A percentile compares a stretch with the other conserved stretches of the same genome.
These are phyloP conservation scores for Fusarium coffeatum DNA, from an alignment of 2,329 filamentous ascomycete species.

Conservation along the genomic window DNA sequence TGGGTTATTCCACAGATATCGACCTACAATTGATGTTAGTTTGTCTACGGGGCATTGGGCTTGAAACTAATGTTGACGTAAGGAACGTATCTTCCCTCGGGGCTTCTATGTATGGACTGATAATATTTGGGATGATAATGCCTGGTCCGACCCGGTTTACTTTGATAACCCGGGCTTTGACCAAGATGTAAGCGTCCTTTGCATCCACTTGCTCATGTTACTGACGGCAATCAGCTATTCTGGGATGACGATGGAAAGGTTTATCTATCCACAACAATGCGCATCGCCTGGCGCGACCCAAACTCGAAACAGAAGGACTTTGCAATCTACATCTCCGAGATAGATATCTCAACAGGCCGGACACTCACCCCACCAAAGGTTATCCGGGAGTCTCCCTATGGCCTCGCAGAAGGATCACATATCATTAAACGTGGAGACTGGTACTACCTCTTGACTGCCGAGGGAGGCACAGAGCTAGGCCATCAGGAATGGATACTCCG, in stretches of 20 bases:
- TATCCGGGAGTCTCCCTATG: slow-evolving; percentile 53
- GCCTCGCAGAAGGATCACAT: slow-evolving; percentile 57
- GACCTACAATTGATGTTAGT: slow-evolving; percentile 52
- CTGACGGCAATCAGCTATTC: slow-evolving; percentile 49
- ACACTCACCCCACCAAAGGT: slow-evolving; percentile 52
- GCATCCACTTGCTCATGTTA: rapidly evolving
- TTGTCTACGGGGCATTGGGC: rapidly evolving
- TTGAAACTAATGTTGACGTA: background rate
- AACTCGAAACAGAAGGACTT: slow-evolving; percentile 62
- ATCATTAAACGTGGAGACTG: slow-evolving; percentile 41
- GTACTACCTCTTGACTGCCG: slow-evolving; percentile 45
- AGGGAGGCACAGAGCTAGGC: slow-evolving; percentile 50
- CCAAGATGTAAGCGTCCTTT: slow-evolving; percentile 53
- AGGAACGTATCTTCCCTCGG: slow-evolving; percentile 60
- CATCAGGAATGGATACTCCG: slow-evolving; percentile 65
- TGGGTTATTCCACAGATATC: slow-evolving; percentile 57
- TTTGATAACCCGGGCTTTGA: slow-evolving; percentile 67
- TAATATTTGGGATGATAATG: slow-evolving; percentile 62
- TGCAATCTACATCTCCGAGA: slow-evolving; percentile 59
- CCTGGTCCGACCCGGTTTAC: slow-evolving; percentile 65
- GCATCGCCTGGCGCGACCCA: slow-evolving; percentile 51
- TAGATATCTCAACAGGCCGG: slow-evolving; percentile 56
- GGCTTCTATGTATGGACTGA: slow-evolving; percentile 66
- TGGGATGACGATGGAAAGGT: slow-evolving; percentile 63
- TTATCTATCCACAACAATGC: slow-evolving; percentile 60